A percentile compares a stretch with the other conserved stretches of the same genome.
Conservation (phyloP, 2,329 filamentous ascomycete species). For the Fusarium buxicola region DNA sequence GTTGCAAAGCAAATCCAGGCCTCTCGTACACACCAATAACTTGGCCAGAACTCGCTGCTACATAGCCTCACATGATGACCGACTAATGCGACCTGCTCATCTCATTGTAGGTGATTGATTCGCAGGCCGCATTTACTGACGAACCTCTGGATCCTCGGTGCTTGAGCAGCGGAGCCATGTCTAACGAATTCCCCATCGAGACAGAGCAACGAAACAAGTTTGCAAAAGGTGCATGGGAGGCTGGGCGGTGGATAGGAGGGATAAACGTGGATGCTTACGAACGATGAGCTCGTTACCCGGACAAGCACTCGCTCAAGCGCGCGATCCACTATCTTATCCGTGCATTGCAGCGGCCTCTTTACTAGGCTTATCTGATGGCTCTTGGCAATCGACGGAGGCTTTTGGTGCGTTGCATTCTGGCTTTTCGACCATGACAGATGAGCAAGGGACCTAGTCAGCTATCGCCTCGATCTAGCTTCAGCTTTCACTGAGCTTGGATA, state of each 20-base stretch:
- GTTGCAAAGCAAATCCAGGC: constrained; percentile 26
- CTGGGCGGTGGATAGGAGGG: constrained; percentile 28
- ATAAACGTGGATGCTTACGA: constrained; percentile 18
- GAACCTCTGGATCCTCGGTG: constrained; percentile 27
- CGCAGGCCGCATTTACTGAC: constrained; percentile 29
- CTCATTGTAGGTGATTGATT: constrained; percentile 38
- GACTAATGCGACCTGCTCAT: constrained; percentile 44
- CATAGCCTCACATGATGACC: constrained; percentile 46
- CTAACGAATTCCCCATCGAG: constrained; percentile 27
- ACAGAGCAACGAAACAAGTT: constrained; percentile 5
- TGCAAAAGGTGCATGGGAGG: constrained; percentile 26
- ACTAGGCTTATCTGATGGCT: constrained; percentile 38
- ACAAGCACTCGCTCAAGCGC: constrained; percentile 20
- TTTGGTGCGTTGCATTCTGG: constrained; percentile 33
- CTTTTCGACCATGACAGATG: constrained; percentile 26
- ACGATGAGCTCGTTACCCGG: constrained; percentile 22
- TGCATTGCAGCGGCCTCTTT: constrained; percentile 23
- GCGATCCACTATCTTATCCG: constrained; percentile 34
- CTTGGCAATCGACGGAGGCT: constrained; percentile 30
- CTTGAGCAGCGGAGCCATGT: constrained; percentile 31
- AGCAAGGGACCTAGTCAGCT: constrained; percentile 41
- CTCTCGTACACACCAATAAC: constrained; percentile 30
- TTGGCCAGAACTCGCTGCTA: constrained; percentile 21
- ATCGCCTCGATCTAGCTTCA: constrained; percentile 40
- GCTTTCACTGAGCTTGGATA: constrained; percentile 19